Percentiles rank a stretch among this genome's conserved stretches.
phyloP scores from a whole-genome alignment of 2,329 filamentous ascomycete genomes.

The Rhexocercosporidium sp. region DNA sequence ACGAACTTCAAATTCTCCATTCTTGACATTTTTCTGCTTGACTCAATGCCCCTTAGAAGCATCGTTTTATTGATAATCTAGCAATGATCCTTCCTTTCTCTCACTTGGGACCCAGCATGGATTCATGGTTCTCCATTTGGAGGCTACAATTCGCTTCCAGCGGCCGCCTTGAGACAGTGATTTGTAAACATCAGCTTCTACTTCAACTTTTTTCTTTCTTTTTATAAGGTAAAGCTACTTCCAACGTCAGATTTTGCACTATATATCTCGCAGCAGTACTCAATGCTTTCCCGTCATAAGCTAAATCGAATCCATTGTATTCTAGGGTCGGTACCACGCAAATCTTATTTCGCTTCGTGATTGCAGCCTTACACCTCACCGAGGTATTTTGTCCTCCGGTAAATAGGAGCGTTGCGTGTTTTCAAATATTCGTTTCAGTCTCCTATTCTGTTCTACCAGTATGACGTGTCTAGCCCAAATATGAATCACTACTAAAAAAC shows the following conservation, averaged over 20 bases:
- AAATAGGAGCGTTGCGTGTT: no score
- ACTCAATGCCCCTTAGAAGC: neutral
- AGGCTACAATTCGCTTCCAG: neutral
- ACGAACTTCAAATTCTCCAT: neutral
- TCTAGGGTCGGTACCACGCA: no score
- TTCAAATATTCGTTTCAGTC: neutral
- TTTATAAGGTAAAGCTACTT: neutral
- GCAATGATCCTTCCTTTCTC: neutral
- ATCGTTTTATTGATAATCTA: neutral
- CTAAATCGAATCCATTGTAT: no score
- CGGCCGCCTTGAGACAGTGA: no score
- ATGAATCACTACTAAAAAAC: constrained; percentile 39
- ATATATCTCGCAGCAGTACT: no score
- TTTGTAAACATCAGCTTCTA: no score
- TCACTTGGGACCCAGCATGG: neutral
- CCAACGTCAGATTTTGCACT: neutral
- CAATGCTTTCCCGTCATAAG: no score
- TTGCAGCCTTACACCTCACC: no score
- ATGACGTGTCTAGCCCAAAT: constrained; percentile 28
- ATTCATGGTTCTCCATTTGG: neutral
- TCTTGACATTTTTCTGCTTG: neutral
- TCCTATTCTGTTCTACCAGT: neutral
- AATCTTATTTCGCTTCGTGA: no score
- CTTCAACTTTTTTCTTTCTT: no score
- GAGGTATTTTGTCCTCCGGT: no score